Conservation (phyloP, 148 eudicot species). For the Rhododendron kiyosumense region DNA sequence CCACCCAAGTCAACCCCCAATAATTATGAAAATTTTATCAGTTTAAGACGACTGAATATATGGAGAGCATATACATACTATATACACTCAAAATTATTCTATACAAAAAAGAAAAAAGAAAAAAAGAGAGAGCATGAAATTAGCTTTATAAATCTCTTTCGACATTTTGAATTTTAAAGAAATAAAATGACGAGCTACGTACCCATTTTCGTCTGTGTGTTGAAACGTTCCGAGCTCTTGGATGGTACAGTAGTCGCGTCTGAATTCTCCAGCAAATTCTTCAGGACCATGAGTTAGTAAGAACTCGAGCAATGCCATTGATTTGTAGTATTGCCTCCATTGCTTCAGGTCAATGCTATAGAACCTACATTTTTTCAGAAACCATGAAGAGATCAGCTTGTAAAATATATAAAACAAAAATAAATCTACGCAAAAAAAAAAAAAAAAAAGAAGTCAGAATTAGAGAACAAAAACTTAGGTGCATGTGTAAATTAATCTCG, state of each 20-base stretch:
- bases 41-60: no score
- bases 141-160: background rate
- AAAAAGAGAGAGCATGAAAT: background rate
- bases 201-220: slow-evolving; percentile 33
- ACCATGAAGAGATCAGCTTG: background rate
- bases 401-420: no score
- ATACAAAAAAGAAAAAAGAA: no score
- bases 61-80: no score
- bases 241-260: slow-evolving; percentile 20
- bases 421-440: no score
- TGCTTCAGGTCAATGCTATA: slow-evolving; percentile 27
- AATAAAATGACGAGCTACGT: background rate
- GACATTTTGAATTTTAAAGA: background rate
- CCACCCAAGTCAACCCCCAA: no score
- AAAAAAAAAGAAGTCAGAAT: no score
- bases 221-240: slow-evolving; percentile 27
- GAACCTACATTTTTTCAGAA: slow-evolving; percentile 14
- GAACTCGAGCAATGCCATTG: slow-evolving; percentile 37
- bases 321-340: slow-evolving; percentile 42
- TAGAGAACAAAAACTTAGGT: no score
- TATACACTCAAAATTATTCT: no score
- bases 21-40: no score
- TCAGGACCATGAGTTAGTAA: slow-evolving; percentile 35
- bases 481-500: no score
- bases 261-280: slow-evolving; percentile 33